Base-by-base conservation (phyloP, 495 filamentous ascomycete genomes). In the Sabuloglossum arenarium region DNA sequence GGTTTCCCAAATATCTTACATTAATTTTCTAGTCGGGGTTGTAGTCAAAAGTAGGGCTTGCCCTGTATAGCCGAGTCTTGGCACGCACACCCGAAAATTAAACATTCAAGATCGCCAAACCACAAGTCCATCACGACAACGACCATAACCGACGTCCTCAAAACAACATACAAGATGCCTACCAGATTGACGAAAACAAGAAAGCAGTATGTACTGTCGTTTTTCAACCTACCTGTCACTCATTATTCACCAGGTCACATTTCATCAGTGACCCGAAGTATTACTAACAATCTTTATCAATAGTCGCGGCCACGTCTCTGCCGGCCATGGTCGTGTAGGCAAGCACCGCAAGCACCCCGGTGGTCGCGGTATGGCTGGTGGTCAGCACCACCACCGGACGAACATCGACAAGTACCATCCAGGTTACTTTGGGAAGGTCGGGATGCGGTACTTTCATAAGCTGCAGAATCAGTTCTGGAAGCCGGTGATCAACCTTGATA, bases 341-440 rank as follows among this genome's bases (percentile, higher is more conserved):
- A 91, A 93, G 78, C 86, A 91, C 79, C 78, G 86, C 64, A 94
- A 91, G 81, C 84, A 86, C 68, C 84, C 84, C 68, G 86, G 86
- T 88, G 86, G 86, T 81, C 82, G 85, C 70, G 86, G 85, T 87
- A 82, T 93, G 75, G 88, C 88, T 69, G 88, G 88, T 87, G 88
- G 88, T 77, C 80, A 85, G 74, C 88, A 95, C 75, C 88, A 95
- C 76, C 86, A 91, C 79, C 74, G 85, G 60, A 94, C 86, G 64
- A 94, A 94, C 75, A 73, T 94, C 64, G 87, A 94, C 74, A 91
- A 91, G 73, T 89, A 85, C 81, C 85, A 90, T 73, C 85, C 85
- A 21, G 86, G 86, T 83, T 94, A 93, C 83, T 95, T 94, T 73
- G 88, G 88, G 72, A 95, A 94, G 76, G 88, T 94, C 59, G 88